Base-by-base conservation (phyloP, 352 stramenopile genomes). In the Sclerospora graminicola region DNA sequence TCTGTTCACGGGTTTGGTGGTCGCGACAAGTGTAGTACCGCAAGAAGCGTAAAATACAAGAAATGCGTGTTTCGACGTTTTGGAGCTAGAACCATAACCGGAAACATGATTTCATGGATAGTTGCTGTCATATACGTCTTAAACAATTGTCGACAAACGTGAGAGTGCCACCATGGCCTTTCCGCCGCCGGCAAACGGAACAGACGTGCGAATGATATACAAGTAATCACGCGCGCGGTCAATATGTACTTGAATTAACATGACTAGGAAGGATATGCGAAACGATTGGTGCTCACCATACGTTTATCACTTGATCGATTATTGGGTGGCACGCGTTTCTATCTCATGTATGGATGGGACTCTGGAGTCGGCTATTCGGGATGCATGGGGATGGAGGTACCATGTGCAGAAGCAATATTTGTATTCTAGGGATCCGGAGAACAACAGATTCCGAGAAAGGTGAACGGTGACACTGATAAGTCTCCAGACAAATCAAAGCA, bases 51-150 rank as follows among this genome's bases (percentile, higher is more conserved):
- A 55, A 49, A 35, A 0, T 64, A 71, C 16, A 35, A 63, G 16
- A 23, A 47, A 4, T 47, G 41, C 13, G 48, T 62, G 1, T 53
- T 58, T 15, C 19, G 47, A n/a, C 38, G 48, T 5, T 56, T 58
- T n/a, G 52, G 48, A 1, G 44, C 26, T 1, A 66, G 16, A 11
- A 16, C 8, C 10, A 39, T 13, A 18, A 39, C 14, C 4, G 33
- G 16, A 9, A 39, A 26, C 14, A 15, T 15, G 33, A 10, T 8
- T 39, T 39, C 16, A 24, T 39, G 16, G 11, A 15, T 9, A 18
- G 26, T 26, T 39, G 4, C 16, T 39, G 23, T 26, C 7, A 18
- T 4, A 18, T n/a, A n/a, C 33, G 5, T 39, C 26, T 9, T 26
- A 26, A 5, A 1, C 0, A 2, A 39, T 39, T 8, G 8, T 39